phyloP scores from a whole-genome alignment of 2,329 filamentous ascomycete genomes.

The Thielaviopsis cerberus region DNA sequence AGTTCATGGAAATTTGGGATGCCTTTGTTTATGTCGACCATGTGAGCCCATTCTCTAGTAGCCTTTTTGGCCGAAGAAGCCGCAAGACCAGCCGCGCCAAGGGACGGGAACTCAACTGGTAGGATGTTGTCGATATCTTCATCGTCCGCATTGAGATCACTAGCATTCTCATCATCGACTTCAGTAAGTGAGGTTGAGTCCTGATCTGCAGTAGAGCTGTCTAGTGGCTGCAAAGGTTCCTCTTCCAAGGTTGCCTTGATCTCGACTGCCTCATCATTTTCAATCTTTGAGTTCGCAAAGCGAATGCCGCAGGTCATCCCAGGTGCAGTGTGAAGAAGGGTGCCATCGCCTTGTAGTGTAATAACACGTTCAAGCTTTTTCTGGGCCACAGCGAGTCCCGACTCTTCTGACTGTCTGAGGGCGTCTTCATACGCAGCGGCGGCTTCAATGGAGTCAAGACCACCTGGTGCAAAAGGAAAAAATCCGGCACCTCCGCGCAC shows the following conservation, averaged over 20 bases:
- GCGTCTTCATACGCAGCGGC: conserved; percentile 71
- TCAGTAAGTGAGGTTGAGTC: conserved; percentile 17
- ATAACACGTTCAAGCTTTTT: conserved; percentile 68
- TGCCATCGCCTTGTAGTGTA: conserved; percentile 57
- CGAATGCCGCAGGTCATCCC: conserved; percentile 65
- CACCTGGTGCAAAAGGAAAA: conserved; percentile 84
- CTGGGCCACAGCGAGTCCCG: conserved; percentile 16
- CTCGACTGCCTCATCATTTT: conserved; percentile 52
- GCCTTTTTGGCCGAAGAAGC: conserved; percentile 53
- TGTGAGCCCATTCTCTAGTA: conserved; percentile 87
- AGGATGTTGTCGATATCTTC: conserved; percentile 68
- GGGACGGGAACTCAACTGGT: conserved; percentile 78
- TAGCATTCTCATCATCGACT: conserved; percentile 15
- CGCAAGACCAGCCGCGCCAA: conserved; percentile 69
- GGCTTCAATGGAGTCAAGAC: conserved; percentile 69
- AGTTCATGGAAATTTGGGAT: conserved; percentile 88
- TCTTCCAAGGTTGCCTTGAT: conserved; percentile 30
- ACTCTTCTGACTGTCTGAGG: conserved; percentile 19
- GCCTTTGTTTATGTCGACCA: conserved; percentile 86
- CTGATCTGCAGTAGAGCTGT: conserved; percentile 11
- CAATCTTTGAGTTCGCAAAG: conserved; percentile 40
- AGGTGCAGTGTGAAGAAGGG: conserved; percentile 63
- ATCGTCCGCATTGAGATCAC: conserved; percentile 22
- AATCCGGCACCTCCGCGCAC: conserved; percentile 84
- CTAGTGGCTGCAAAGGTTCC: conserved; percentile 23